Percentiles rank a stretch among this genome's conserved stretches.
These are phyloP conservation scores for Mucor sp. DNA, from an alignment of 371 early-diverging fungal species.

Conservation along the genomic window DNA sequence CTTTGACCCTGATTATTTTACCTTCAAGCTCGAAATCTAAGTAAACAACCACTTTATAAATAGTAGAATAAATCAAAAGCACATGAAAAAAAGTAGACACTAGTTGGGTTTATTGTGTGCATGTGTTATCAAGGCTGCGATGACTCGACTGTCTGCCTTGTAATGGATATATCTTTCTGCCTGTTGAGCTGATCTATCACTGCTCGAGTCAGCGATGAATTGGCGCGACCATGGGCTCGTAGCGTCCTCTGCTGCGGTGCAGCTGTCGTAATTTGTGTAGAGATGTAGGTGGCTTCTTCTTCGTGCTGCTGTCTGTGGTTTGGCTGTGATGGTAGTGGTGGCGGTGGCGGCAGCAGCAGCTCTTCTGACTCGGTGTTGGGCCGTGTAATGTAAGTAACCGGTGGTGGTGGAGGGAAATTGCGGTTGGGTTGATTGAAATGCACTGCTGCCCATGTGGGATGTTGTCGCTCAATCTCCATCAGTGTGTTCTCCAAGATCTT, in stretches of 20 bases:
- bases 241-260: constrained; percentile 18
- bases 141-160: constrained; percentile 10
- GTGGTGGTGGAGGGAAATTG: constrained; percentile 41
- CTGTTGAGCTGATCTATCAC: constrained; percentile 51
- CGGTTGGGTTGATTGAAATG: constrained; percentile 73
- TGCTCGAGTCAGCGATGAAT: constrained; percentile 50
- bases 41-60: background rate
- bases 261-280: constrained; percentile 23
- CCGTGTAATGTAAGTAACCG: constrained; percentile 36
- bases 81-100: background rate
- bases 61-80: background rate
- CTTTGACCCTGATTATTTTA: constrained; percentile 95
- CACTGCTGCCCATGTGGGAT: constrained; percentile 74
- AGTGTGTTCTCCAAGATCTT: constrained; percentile 70
- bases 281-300: constrained; percentile 15
- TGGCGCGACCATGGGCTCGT: constrained; percentile 40
- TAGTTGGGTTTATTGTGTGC: background rate
- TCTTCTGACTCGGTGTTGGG: constrained; percentile 4
- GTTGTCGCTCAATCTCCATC: constrained; percentile 66
- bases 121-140: background rate
- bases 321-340: background rate
- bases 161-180: constrained; percentile 25
- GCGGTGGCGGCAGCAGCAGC: too few species aligned
- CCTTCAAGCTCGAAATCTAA: constrained; percentile 77
- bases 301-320: background rate